These are phyloP conservation scores for Macaranga tanarius DNA, from an alignment of 441 rosid genomes.

Conservation along the genomic window DNA sequence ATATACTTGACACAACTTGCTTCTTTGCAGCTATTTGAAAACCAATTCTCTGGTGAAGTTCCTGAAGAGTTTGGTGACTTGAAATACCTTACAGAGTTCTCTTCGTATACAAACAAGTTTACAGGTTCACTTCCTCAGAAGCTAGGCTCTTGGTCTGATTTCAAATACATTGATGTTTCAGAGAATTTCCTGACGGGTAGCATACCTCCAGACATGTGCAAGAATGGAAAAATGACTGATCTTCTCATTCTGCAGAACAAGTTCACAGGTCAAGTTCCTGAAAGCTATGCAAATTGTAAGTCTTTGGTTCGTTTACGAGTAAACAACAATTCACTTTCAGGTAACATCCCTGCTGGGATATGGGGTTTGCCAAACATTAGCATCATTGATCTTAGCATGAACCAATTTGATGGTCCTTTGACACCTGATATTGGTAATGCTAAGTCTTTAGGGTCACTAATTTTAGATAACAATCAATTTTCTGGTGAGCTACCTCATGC, in stretches of 20 bases:
- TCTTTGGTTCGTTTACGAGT: constrained; percentile 64
- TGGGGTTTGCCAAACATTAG: constrained; percentile 77
- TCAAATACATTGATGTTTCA: constrained; percentile 69
- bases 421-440: constrained; percentile 60
- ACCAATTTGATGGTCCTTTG: constrained; percentile 62
- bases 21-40: constrained; percentile 60
- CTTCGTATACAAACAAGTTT: constrained; percentile 64
- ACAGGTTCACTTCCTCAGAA: constrained; percentile 70
- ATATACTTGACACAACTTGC: constrained; percentile 50
- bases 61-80: constrained; percentile 75
- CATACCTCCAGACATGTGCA: constrained; percentile 89
- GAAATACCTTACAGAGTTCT: constrained; percentile 49
- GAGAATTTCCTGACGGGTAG: constrained; percentile 70
- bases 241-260: constrained; percentile 72
- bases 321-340: constrained; percentile 63
- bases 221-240: constrained; percentile 58
- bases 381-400: constrained; percentile 59
- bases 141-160: constrained; percentile 71
- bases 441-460: constrained; percentile 43
- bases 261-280: constrained; percentile 70
- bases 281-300: constrained; percentile 57
- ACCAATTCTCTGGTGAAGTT: constrained; percentile 58
- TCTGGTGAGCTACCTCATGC: constrained; percentile 65
- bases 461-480: constrained; percentile 46
- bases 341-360: constrained; percentile 60